Conservation (phyloP, 1,139 yeast species). For the Geotrichum bryndzae region DNA sequence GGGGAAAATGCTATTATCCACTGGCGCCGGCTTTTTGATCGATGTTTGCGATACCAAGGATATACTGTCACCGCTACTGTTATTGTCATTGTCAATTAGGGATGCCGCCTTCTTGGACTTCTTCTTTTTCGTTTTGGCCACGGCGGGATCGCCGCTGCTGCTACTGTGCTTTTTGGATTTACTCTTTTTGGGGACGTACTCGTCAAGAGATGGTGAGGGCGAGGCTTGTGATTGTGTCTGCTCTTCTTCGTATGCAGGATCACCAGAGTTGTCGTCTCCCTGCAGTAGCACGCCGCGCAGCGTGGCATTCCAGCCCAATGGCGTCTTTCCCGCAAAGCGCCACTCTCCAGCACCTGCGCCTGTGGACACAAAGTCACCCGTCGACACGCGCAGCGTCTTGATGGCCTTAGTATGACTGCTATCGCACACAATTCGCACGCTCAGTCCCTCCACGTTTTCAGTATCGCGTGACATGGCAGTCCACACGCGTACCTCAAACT, state of each 20-base stretch:
- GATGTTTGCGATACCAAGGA: background rate
- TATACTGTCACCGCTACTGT: background rate
- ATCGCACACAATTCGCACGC: constrained; percentile 46
- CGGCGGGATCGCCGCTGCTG: background rate
- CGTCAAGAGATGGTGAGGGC: background rate
- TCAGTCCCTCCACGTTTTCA: constrained; percentile 51
- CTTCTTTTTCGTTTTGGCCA: constrained; percentile 11
- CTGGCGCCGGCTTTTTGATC: background rate
- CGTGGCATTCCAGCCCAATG: constrained; percentile 64
- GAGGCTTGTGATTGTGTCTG: background rate
- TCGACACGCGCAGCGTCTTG: constrained; percentile 55
- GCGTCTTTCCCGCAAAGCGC: constrained; percentile 56
- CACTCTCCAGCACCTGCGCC: constrained; percentile 60
- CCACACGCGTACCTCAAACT: constrained; percentile 66
- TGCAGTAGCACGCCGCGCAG: constrained; percentile 50
- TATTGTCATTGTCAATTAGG: background rate
- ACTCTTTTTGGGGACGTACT: background rate
- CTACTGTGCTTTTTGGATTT: background rate
- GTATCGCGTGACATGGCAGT: constrained; percentile 49
- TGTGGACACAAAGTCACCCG: constrained; percentile 61
- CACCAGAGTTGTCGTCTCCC: constrained; percentile 2
- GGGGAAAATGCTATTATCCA: constrained; percentile 39
- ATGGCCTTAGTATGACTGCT: constrained; percentile 28
- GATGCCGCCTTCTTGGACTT: constrained; percentile 10
- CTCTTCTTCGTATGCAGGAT: constrained; percentile 9